Evolutionary conservation across 768 basidiomycete genomes (phyloP), one percentile per base, ranked within the genome.

Genomic region (Pleurotus pulmonarius): DNA sequence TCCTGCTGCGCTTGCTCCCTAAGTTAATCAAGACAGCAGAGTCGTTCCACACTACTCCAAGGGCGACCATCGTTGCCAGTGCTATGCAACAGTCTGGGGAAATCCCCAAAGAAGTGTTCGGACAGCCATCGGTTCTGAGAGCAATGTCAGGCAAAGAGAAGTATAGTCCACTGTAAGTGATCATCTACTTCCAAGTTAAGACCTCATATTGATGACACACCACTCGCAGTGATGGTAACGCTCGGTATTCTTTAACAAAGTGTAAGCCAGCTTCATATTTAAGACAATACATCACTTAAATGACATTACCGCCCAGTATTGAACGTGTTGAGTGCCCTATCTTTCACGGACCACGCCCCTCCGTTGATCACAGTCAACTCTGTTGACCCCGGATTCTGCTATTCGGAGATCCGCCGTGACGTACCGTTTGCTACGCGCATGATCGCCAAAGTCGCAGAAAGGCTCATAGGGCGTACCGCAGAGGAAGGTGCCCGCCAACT

Each of bases 61-160:
- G 75, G 8, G 29, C 80, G 0, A 76, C 76, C n/a, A 64, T 81
- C n/a, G 74, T 80, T 5, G 55, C 74, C 0, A 82, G 80, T 56
- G 79, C 70, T 22, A 55, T 70, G 0, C 80, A 81, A 55, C 72
- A 70, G 53, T 65, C 53, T 60, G 62, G 64, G 0, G 53, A 58
- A 13, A 39, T 75, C 0, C 58, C 63, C 0, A 61, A 69, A 9
- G 52, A 63, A 1, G 52, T 74, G 4, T 15, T 67, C 5, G 60
- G 69, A 0, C 55, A 60, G 5, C 37, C 63, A 0, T 68, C 70
- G n/a, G 71, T 74, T 3, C 55, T 75, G 6, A 53, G 65, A 13
- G 63, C 62, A 0, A 60, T 79, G 4, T 68, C 67, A 0, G 70
- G 68, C 46, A 65, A 67, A 44, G 63, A 70, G 4, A 67, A 72